Percentiles rank a stretch among this genome's conserved stretches.
Conservation (phyloP, 371 early-diverging fungal genomes). For the Catenaria anguillulae region DNA sequence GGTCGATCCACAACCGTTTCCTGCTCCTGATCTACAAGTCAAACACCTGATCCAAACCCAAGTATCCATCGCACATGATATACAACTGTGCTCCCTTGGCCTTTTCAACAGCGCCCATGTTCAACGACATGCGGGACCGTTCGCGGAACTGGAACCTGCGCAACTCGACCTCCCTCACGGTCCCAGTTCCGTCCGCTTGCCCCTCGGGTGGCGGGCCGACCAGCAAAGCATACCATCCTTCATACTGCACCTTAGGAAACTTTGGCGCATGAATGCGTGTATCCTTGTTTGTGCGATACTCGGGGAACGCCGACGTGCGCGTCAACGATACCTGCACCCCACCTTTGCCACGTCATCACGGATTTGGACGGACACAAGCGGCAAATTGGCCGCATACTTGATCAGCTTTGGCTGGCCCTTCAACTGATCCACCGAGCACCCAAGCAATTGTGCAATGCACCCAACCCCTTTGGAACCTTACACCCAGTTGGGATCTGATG, state of each 20-base stretch:
- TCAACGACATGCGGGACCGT: conserved; percentile 4
- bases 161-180: conserved; percentile 18
- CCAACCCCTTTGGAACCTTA: not conserved
- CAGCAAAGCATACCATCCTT: conserved; percentile 77
- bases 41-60: conserved; percentile 55
- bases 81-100: conserved; percentile 32
- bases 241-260: conserved; percentile 80
- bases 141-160: not conserved
- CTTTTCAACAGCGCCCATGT: too few species aligned
- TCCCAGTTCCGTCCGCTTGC: conserved; percentile 30
- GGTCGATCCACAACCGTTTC: too few species aligned
- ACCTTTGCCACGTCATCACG: too few species aligned
- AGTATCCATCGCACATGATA: conserved; percentile 62
- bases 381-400: conserved; percentile 1
- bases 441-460: not conserved
- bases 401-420: not conserved
- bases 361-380: conserved; percentile 7
- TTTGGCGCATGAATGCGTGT: conserved; percentile 50
- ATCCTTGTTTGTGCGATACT: conserved; percentile 21
- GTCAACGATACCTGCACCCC: conserved; percentile 17
- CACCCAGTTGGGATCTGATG: conserved; percentile 50
- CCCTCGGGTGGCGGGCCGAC: conserved; percentile 33
- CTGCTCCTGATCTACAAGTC: too few species aligned
- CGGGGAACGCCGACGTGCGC: not conserved
- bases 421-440: not conserved